Conservation (phyloP, 345 rosid species). For the Anacardium occidentale region DNA sequence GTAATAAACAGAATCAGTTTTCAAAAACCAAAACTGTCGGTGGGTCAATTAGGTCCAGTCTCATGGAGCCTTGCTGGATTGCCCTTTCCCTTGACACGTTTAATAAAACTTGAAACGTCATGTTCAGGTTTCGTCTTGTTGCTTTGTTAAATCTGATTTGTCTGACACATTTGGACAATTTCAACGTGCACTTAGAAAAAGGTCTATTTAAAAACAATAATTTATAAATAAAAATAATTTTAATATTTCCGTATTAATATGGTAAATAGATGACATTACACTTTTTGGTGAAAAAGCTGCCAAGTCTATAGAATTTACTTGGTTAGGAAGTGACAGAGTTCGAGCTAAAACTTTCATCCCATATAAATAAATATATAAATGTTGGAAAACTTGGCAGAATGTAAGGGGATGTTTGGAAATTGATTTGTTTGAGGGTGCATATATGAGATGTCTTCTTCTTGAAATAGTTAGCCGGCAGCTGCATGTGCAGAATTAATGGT, state of each 20-base stretch:
- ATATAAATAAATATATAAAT: too few species aligned
- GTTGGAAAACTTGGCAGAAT: too few species aligned
- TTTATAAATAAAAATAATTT: too few species aligned
- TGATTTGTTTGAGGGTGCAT: slow-evolving; percentile 29
- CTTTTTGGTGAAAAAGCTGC: slow-evolving; percentile 30
- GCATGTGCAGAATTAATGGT: slow-evolving; percentile 51
- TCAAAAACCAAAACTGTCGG: slow-evolving; percentile 53
- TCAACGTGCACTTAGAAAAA: neutral
- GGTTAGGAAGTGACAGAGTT: slow-evolving; percentile 4
- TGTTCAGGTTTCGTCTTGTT: slow-evolving; percentile 8
- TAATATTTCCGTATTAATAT: neutral
- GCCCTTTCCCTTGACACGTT: too few species aligned
- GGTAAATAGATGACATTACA: slow-evolving; percentile 1
- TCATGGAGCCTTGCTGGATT: neutral
- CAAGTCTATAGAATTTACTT: slow-evolving; percentile 13
- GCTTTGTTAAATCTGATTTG: slow-evolving; percentile 13
- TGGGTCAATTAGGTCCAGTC: slow-evolving; percentile 31
- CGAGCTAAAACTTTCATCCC: neutral
- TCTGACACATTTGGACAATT: neutral
- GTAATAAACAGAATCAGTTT: slow-evolving; percentile 15
- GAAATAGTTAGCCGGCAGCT: slow-evolving; percentile 27
- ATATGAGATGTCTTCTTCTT: slow-evolving; percentile 19
- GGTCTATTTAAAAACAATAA: too few species aligned
- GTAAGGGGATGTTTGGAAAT: too few species aligned
- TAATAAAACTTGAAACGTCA: neutral